Base-by-base conservation (phyloP, 2,329 filamentous ascomycete genomes). In the Ilyonectria robusta region DNA sequence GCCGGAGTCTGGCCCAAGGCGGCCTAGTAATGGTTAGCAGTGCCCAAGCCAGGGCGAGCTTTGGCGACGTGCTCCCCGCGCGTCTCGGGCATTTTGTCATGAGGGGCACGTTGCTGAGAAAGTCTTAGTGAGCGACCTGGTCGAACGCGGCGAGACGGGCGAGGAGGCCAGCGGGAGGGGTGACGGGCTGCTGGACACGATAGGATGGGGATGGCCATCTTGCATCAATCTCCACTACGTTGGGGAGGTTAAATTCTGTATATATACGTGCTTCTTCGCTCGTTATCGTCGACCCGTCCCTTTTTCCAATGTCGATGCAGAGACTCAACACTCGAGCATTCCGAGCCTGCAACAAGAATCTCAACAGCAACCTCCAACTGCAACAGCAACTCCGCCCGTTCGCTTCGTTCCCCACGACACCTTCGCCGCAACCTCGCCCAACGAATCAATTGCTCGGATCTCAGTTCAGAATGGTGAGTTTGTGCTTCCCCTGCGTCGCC, bases 401-500 rank as follows among this genome's bases (percentile, higher is more conserved):
- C 37, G 47, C 67, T 44, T 62, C 66, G 46, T 33, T 57, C 53
- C 35, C 51, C 26, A 55, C 46, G n/a, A 70, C 57, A 42, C 13
- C 47, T 61, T 63, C 63, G n/a, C 35, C 54, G 17, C 33, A 65
- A 11, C 58, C 29, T 15, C 17, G 19, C 21, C 15, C 61, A 35
- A 21, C 55, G 59, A 13, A 59, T 19, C 19, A 23, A 48, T 7
- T 53, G 65, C 29, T 62, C 44, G 54, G 58, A 55, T 64, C 59
- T 59, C 74, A 76, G 63, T 67, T 61, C 58, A 76, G 74, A 69
- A 76, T 76, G 74, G 74, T 75, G 26, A 69, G 64, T 21, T 42
- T 40, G 13, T n/a, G 13, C 35, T 40, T 19, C 31, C 31, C 8
- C 11, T 33, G 11, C 15, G 10, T 26, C 26, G 46, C 23, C 15